Evolutionary conservation across 2,329 filamentous ascomycete species (phyloP).

Genomic region (Byssothecium circinans): DNA sequence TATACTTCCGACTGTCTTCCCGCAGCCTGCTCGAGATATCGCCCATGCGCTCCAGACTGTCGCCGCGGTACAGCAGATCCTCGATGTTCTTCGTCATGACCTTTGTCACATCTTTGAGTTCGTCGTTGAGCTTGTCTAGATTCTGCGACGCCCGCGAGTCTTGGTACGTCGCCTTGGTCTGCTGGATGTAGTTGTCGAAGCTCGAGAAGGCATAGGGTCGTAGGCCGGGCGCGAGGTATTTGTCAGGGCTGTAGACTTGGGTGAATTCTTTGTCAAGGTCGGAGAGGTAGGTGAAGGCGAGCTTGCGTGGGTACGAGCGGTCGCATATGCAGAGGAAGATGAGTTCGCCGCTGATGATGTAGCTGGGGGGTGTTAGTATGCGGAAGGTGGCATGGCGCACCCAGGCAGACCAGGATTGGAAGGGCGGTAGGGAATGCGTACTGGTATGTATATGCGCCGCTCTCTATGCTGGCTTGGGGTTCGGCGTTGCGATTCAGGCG

Average conservation of each 20-base stretch:
- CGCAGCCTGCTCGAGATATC: constrained; percentile 84
- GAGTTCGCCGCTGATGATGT: constrained; percentile 79
- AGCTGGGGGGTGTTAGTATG: constrained; percentile 55
- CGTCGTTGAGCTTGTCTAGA: constrained; percentile 92
- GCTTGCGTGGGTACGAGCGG: constrained; percentile 91
- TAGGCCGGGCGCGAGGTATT: constrained; percentile 73
- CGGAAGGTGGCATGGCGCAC: background rate
- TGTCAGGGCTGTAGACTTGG: constrained; percentile 73
- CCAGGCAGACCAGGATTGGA: background rate
- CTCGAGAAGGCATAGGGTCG: constrained; percentile 97
- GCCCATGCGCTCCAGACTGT: constrained; percentile 94
- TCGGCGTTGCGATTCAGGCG: constrained; percentile 87
- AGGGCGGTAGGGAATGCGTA: constrained; percentile 49
- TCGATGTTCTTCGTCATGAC: constrained; percentile 99
- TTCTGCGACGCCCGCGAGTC: constrained; percentile 90
- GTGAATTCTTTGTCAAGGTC: constrained; percentile 91
- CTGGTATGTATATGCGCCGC: constrained; percentile 81
- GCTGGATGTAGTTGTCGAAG: constrained; percentile 95
- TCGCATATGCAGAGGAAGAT: constrained; percentile 95
- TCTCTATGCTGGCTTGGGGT: constrained; percentile 89
- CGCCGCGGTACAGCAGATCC: constrained; percentile 90
- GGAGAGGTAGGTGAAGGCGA: constrained; percentile 96
- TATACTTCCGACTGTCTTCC: constrained; percentile 94
- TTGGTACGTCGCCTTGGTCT: constrained; percentile 91
- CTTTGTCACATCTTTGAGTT: constrained; percentile 95